Evolutionary conservation across 73 alveolate genomes (phyloP).

Genomic region (Blepharisma stoltei): DNA sequence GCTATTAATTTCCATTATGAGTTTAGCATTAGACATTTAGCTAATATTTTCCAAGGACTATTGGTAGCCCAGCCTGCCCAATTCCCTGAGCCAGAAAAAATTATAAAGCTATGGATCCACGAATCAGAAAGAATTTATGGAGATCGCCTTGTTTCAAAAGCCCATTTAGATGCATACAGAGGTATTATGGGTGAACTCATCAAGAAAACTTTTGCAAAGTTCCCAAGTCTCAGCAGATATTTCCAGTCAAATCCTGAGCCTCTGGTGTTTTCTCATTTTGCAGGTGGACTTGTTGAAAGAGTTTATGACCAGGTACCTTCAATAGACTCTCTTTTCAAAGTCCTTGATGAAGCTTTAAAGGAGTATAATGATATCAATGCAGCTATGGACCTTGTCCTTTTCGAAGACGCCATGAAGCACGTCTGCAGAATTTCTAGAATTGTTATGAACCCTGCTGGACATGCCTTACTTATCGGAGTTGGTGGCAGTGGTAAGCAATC

Average conservation of each 20-base stretch:
- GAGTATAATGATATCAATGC: slow-evolving; percentile 99
- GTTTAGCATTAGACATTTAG: slow-evolving; percentile 96
- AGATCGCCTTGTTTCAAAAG: slow-evolving; percentile 93
- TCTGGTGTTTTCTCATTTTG: slow-evolving; percentile 96
- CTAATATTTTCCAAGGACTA: slow-evolving; percentile 99
- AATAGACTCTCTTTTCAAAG: slow-evolving; percentile 41
- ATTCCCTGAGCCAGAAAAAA: slow-evolving; percentile 92
- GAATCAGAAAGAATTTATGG: slow-evolving; percentile 99
- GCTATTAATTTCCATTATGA: slow-evolving; percentile 99
- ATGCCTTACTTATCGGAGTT: slow-evolving; percentile 99
- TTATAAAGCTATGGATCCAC: slow-evolving; percentile 98
- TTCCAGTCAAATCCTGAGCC: slow-evolving; percentile 97
- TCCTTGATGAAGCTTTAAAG: slow-evolving; percentile 85
- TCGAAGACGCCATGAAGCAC: slow-evolving; percentile 99
- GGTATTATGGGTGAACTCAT: slow-evolving; percentile 78
- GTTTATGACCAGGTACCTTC: slow-evolving; percentile 58
- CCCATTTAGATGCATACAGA: slow-evolving; percentile 82
- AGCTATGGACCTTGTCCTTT: slow-evolving; percentile 98
- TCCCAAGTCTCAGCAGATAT: slow-evolving; percentile 74
- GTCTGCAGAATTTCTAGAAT: slow-evolving; percentile 98
- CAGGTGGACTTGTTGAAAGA: slow-evolving; percentile 92
- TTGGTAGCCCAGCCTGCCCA: slow-evolving; percentile 94
- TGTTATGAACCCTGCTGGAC: slow-evolving; percentile 98
- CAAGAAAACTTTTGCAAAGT: slow-evolving; percentile 78
- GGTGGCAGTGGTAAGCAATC: slow-evolving; percentile 99